Conservation (phyloP, 139 green algal species). For the Coelastrella sp. region DNA sequence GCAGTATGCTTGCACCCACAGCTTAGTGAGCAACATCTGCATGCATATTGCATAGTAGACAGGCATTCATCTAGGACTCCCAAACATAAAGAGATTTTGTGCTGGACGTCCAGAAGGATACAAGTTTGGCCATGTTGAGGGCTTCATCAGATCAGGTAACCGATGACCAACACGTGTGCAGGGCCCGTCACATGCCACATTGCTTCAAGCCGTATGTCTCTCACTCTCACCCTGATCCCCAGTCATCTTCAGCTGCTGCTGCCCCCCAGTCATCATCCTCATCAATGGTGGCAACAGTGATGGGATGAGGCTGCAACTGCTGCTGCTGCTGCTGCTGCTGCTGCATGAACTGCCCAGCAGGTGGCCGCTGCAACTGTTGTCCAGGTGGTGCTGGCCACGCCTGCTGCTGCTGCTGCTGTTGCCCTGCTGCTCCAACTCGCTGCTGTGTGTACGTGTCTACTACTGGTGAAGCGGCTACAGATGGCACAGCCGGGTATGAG, state of each 20-base stretch:
- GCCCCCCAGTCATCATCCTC: slow-evolving; percentile 31
- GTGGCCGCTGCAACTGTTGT: slow-evolving; percentile 18
- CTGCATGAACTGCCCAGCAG: too few relatives aligned
- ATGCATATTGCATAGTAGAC: too few relatives aligned
- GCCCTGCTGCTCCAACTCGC: background rate
- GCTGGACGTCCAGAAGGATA: background rate
- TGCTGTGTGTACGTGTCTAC: background rate
- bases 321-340: slow-evolving; percentile 1
- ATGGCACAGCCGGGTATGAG: slow-evolving; percentile 26
- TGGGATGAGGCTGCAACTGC: slow-evolving; percentile 10
- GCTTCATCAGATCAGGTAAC: too few relatives aligned
- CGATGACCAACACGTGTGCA: background rate
- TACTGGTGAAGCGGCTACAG: background rate
- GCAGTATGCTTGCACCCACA: too few relatives aligned
- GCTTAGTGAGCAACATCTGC: too few relatives aligned
- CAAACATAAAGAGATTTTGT: too few relatives aligned
- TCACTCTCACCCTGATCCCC: background rate
- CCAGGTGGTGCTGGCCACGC: background rate
- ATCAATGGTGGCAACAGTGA: background rate
- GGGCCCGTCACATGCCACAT: background rate
- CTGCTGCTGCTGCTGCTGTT: slow-evolving; percentile 29
- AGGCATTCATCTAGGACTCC: too few relatives aligned
- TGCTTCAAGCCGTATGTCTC: too few relatives aligned
- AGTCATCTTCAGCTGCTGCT: slow-evolving; percentile 19
- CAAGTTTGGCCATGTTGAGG: too few relatives aligned